Evolutionary conservation across 1,139 yeast genomes (phyloP), one percentile per base, ranked within the genome.

Genomic region (Candida albicans): DNA sequence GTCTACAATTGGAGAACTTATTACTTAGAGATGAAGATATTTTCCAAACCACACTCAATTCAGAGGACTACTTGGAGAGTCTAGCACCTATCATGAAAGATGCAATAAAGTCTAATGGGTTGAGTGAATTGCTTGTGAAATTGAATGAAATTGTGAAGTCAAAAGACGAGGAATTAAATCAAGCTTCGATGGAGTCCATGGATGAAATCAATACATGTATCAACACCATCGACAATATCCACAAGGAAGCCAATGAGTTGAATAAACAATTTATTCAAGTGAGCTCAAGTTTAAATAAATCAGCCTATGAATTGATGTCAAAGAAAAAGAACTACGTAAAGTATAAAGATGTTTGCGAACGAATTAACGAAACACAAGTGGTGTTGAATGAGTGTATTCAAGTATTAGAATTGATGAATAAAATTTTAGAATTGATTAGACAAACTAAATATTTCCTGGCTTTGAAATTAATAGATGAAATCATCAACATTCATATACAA

Each of bases 401-500:
- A 52, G 93, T 91, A 9, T 72, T 93, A 48, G 96, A 91, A 58
- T 77, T 86, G 54, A 87, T 96, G 24, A 91, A 90, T 62, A 86
- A 84, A 56, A 88, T 90, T 43, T 90, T 89, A 59, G 95, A 87
- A 40, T 70, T 90, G 58, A 85, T 90, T 51, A 79, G 81, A 49
- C 81, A 78, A 50, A 81, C 83, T 54, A 84, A 85, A 52, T 87
- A 88, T 56, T 93, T 89, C 63, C 87, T 87, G 49, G 97, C 98
- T 0, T 77, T 93, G 53, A 89, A 89, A 59, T 79, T 87, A 51
- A 69, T 90, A 45, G 93, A 89, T 49, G 95, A 85, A 56, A 69
- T 93, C 52, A 66, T 73, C 1, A 79, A 77, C 45, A 71, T 86
- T 35, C 90, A 87, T 53, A 68, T 87, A 41, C 82, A 83, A 34